phyloP scores from a whole-genome alignment of 2,329 filamentous ascomycete genomes.

The Ophiostoma perfectum region DNA sequence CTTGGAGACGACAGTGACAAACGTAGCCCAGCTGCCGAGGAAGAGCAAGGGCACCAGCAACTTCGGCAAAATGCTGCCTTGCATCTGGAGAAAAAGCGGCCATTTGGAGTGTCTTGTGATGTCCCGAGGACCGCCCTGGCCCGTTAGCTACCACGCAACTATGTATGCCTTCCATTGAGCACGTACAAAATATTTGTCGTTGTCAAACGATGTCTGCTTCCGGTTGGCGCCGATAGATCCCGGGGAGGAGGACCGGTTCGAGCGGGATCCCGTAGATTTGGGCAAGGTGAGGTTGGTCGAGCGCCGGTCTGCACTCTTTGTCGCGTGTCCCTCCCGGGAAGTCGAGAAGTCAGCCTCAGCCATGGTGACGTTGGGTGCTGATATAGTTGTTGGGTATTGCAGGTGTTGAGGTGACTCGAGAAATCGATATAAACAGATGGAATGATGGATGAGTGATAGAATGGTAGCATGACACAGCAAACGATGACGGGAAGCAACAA shows the following conservation, averaged over 20 bases:
- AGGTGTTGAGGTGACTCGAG: not conserved
- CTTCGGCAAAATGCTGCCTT: conserved; percentile 65
- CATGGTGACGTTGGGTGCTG: not conserved
- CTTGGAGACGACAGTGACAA: conserved; percentile 47
- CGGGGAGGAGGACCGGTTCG: not conserved
- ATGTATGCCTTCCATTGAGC: too few species aligned
- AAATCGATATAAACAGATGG: too few species aligned
- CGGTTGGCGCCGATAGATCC: not conserved
- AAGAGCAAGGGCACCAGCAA: conserved; percentile 65
- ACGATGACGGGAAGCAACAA: not conserved
- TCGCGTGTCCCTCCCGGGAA: not conserved
- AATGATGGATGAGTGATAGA: too few species aligned
- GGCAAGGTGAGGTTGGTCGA: not conserved
- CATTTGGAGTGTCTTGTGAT: conserved; percentile 70
- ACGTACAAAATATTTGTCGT: conserved; percentile 1
- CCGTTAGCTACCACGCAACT: not conserved
- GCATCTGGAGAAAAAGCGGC: conserved; percentile 69
- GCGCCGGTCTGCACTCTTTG: not conserved
- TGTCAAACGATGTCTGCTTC: not conserved
- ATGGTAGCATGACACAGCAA: too few species aligned
- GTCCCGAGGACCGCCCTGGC: conserved; percentile 53
- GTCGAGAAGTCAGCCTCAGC: not conserved
- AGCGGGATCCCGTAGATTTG: not conserved
- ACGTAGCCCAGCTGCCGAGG: conserved; percentile 61
- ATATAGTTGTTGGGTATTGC: not conserved